These are phyloP conservation scores for Ballota nigra DNA, from an alignment of 257 asterid genomes.

Conservation along the genomic window DNA sequence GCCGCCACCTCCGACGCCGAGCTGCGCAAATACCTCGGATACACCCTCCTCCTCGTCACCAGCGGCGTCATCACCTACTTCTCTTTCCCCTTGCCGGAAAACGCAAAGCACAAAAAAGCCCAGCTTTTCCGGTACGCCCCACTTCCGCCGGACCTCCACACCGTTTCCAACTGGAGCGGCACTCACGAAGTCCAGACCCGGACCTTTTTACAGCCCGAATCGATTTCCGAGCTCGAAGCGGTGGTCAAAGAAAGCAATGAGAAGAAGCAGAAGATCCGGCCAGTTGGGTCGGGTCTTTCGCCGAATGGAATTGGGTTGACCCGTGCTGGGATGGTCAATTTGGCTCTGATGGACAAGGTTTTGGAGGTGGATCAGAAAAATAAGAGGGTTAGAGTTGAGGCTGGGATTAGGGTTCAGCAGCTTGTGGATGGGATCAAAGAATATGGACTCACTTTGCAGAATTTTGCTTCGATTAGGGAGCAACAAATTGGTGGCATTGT, in stretches of 20 bases:
- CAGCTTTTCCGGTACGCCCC: slow-evolving; percentile 93
- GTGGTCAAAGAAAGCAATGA: slow-evolving; percentile 54
- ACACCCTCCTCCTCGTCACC: slow-evolving; percentile 69
- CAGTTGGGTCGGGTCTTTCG: slow-evolving; percentile 88
- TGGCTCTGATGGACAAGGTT: slow-evolving; percentile 89
- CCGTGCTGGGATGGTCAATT: slow-evolving; percentile 84
- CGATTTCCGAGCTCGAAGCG: slow-evolving; percentile 48
- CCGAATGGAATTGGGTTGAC: slow-evolving; percentile 94
- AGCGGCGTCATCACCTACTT: slow-evolving; percentile 88
- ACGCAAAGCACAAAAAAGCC: slow-evolving; percentile 81
- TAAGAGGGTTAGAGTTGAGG: slow-evolving; percentile 82
- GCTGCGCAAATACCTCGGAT: slow-evolving; percentile 81
- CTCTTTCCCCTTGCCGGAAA: slow-evolving; percentile 77
- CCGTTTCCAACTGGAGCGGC: slow-evolving; percentile 95
- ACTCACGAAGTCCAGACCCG: slow-evolving; percentile 97
- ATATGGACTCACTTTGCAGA: slow-evolving; percentile 80
- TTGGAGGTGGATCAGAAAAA: slow-evolving; percentile 84
- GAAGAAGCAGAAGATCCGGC: slow-evolving; percentile 75
- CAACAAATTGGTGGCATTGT: slow-evolving; percentile 97
- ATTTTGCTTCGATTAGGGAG: slow-evolving; percentile 92
- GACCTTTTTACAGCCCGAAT: slow-evolving; percentile 78
- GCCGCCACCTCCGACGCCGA: slow-evolving; percentile 68
- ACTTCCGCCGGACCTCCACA: slow-evolving; percentile 84
- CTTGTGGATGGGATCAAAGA: slow-evolving; percentile 90
- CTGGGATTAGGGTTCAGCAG: slow-evolving; percentile 95